Conservation (phyloP, 2,329 filamentous ascomycete species). For the Aureobasidium sp. region DNA sequence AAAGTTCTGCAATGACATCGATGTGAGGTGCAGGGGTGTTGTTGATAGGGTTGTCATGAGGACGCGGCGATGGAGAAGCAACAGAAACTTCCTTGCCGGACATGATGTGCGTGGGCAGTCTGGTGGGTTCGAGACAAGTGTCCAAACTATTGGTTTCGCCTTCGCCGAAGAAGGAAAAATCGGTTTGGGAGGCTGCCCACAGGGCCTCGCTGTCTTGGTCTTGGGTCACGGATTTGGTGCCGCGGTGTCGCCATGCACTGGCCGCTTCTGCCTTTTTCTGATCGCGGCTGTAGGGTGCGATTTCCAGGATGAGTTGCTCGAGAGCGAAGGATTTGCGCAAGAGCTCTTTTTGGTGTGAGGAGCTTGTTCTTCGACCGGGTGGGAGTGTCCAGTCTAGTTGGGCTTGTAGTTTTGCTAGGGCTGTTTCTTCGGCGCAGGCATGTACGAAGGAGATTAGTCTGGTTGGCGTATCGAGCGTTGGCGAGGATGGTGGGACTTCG, state of each 20-base stretch:
- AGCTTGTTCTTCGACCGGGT: slow-evolving; percentile 43
- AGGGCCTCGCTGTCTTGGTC: slow-evolving; percentile 51
- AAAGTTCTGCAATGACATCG: slow-evolving; percentile 47
- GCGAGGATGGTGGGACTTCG: slow-evolving; percentile 38
- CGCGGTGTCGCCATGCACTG: slow-evolving; percentile 36
- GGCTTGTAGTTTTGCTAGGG: slow-evolving; percentile 45
- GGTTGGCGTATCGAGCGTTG: slow-evolving; percentile 32
- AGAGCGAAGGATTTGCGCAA: slow-evolving; percentile 47
- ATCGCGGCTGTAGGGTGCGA: slow-evolving; percentile 33
- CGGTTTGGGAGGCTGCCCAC: slow-evolving; percentile 49
- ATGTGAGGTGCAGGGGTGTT: slow-evolving; percentile 19
- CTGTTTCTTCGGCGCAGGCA: slow-evolving; percentile 47
- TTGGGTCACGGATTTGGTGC: slow-evolving; percentile 47
- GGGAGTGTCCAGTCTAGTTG: slow-evolving; percentile 49
- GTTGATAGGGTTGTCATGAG: background rate
- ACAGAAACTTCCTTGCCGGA: slow-evolving; percentile 14
- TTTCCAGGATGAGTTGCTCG: slow-evolving; percentile 47
- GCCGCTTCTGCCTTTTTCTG: slow-evolving; percentile 34
- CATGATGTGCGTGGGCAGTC: background rate
- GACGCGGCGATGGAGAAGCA: slow-evolving; percentile 8
- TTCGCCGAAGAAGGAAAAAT: slow-evolving; percentile 50
- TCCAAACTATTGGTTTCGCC: slow-evolving; percentile 35
- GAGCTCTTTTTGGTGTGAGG: slow-evolving; percentile 33
- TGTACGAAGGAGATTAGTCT: slow-evolving; percentile 46
- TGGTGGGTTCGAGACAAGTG: slow-evolving; percentile 26